Evolutionary conservation across 352 stramenopile genomes (phyloP).

Genomic region (Aphanomyces cochlioides): DNA sequence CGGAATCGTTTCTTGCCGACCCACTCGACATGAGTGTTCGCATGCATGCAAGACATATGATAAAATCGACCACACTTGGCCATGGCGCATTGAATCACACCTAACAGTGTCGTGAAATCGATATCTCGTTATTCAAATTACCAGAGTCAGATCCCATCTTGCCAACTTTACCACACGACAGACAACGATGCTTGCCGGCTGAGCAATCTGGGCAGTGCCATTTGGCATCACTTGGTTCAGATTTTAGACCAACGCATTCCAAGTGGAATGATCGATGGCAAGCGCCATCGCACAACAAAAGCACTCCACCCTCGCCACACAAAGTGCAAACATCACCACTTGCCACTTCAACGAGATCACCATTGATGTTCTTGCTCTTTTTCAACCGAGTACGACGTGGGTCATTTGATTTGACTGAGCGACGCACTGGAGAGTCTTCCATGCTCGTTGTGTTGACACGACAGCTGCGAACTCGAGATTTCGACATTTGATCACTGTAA

Average conservation of each 20-base stretch:
- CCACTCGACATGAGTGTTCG: slow-evolving; percentile 75
- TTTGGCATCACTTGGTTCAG: slow-evolving; percentile 75
- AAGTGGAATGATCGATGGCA: slow-evolving; percentile 92
- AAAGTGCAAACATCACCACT: slow-evolving; percentile 90
- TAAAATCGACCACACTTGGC: slow-evolving; percentile 92
- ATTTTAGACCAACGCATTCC: slow-evolving; percentile 85
- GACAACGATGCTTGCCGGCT: slow-evolving; percentile 86
- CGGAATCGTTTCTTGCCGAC: slow-evolving; percentile 86
- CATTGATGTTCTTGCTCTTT: slow-evolving; percentile 28
- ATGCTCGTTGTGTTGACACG: slow-evolving; percentile 36
- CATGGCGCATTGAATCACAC: slow-evolving; percentile 88
- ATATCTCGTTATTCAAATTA: slow-evolving; percentile 25
- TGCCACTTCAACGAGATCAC: neutral
- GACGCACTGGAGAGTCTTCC: neutral
- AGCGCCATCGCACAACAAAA: slow-evolving; percentile 88
- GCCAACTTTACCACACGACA: slow-evolving; percentile 89
- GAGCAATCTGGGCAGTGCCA: slow-evolving; percentile 90
- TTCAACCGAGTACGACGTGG: slow-evolving; percentile 6
- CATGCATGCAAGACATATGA: slow-evolving; percentile 83
- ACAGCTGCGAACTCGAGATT: slow-evolving; percentile 77
- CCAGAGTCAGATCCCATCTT: slow-evolving; percentile 85
- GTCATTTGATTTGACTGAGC: neutral
- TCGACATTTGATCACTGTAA: slow-evolving; percentile 73
- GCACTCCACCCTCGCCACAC: slow-evolving; percentile 87
- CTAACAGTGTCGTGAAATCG: neutral